Conservation (phyloP, 2,329 filamentous ascomycete species). For the Coleophoma eucalyptorum region DNA sequence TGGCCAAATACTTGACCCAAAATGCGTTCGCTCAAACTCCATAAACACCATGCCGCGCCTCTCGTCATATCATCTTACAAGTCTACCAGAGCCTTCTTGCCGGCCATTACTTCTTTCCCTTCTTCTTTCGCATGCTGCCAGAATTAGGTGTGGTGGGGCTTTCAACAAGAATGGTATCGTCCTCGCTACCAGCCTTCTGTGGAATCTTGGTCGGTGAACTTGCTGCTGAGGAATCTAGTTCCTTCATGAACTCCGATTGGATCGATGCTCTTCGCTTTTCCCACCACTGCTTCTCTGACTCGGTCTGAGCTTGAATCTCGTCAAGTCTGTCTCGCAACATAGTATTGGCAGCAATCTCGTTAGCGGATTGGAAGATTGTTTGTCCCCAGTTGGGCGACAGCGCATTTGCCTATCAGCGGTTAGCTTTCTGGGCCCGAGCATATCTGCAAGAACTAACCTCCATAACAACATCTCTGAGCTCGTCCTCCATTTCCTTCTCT, state of each 20-base stretch:
- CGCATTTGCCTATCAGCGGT: slow-evolving; percentile 71
- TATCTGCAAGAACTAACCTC: slow-evolving; percentile 59
- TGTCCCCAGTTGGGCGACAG: slow-evolving; percentile 87
- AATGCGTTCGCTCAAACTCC: background rate
- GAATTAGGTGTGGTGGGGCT: slow-evolving; percentile 13
- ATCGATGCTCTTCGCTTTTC: slow-evolving; percentile 75
- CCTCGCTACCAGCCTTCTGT: slow-evolving; percentile 51
- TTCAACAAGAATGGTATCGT: slow-evolving; percentile 78
- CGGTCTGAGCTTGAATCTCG: slow-evolving; percentile 68
- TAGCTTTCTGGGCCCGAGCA: no score
- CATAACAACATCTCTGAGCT: slow-evolving; percentile 87
- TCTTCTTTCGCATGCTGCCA: slow-evolving; percentile 55
- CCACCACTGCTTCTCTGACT: slow-evolving; percentile 87
- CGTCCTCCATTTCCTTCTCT: slow-evolving; percentile 97
- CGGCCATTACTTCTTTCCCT: slow-evolving; percentile 53
- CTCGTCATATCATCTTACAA: slow-evolving; percentile 6
- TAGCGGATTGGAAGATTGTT: slow-evolving; percentile 93
- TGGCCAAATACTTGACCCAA: slow-evolving; percentile 1
- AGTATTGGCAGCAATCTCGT: slow-evolving; percentile 88
- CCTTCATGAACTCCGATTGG: slow-evolving; percentile 76
- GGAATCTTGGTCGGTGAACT: slow-evolving; percentile 31
- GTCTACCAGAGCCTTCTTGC: background rate
- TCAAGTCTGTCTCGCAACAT: slow-evolving; percentile 70
- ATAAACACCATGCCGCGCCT: no score
- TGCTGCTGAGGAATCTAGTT: slow-evolving; percentile 64